Evolutionary conservation across 2,329 filamentous ascomycete genomes (phyloP).

Genomic region (Raffaelea ambrosiae): DNA sequence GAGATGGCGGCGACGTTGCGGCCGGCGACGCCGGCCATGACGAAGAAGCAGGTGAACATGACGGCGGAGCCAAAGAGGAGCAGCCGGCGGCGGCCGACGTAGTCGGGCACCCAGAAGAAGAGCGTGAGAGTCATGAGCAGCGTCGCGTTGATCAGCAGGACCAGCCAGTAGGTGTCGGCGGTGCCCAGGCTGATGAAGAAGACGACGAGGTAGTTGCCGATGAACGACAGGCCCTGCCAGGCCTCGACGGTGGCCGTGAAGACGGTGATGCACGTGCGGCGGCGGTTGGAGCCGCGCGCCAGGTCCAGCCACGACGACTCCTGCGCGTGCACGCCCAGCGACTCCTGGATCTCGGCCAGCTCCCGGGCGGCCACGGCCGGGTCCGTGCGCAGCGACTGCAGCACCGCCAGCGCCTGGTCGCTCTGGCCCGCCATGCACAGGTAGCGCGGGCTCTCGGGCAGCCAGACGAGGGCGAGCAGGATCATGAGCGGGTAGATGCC

Average conservation of each 20-base stretch:
- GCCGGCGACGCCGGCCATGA: conserved; percentile 5
- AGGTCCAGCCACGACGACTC: conserved; percentile 4
- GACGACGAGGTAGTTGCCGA: conserved; percentile 4
- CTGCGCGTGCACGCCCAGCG: not conserved
- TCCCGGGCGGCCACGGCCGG: not conserved
- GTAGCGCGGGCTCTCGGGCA: conserved; percentile 5
- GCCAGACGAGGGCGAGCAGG: conserved; percentile 1
- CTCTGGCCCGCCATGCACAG: conserved; percentile 1
- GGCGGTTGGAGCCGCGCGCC: not conserved
- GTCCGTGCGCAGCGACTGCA: conserved; percentile 1
- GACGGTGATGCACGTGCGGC: conserved; percentile 3
- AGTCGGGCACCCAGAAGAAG: conserved; percentile 4
- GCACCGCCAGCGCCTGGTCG: not conserved
- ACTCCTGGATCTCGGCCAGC: conserved; percentile 1
- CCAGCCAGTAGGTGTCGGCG: conserved; percentile 1
- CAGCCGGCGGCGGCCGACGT: conserved; percentile 1
- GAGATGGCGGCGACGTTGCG: not conserved
- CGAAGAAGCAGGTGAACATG: conserved; percentile 3
- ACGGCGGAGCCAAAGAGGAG: conserved; percentile 2
- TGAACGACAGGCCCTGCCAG: conserved; percentile 4
- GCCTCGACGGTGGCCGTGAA: conserved; percentile 3
- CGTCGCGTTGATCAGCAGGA: conserved; percentile 1
- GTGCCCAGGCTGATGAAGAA: conserved; percentile 6
- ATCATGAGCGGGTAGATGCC: conserved; percentile 3
- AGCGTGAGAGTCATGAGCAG: conserved; percentile 3